Evolutionary conservation across 805 yeast species (phyloP), one percentile per base, ranked within the genome.

Genomic region (Kuraishia ogatae): DNA sequence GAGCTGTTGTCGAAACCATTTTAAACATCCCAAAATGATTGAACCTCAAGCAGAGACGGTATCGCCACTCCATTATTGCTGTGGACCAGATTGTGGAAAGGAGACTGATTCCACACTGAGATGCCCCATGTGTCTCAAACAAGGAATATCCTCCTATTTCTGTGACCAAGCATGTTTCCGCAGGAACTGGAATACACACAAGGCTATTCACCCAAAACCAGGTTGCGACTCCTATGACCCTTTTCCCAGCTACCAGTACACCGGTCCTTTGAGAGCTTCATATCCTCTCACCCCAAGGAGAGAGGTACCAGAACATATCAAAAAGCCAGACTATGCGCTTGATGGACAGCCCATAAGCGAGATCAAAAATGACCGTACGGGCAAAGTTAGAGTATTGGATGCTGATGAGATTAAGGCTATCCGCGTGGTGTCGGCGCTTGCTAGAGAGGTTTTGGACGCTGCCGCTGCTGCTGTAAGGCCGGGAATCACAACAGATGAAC

Each of bases 401-500:
- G 83, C 78, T n/a, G 86, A 84, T 39, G 91, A 88, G 58, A 81
- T 90, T 62, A 85, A 77, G 58, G 84, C 80, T 61, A 83, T 92
- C 71, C 83, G 93, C 62, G 80, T 81, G 59, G 94, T 86, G n/a
- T 84, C 87, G 57, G 76, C 76, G 54, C 71, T 85, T 17, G 94
- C 92, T 19, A 80, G 99, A 67, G 97, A 92, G 67, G 83, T 94
- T n/a, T 72, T 92, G 58, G 99, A 94, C 70, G 74, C 79, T 11
- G 96, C 94, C 8, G 99, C 93, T 6, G 85, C 89, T 2, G 85
- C 87, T 26, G 76, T 90, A 48, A 80, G 75, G 59, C 96, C 96
- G 0, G 99, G 99, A 50, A 73, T 90, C 57, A 93, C 97, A 53
- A 92, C 99, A 26, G 98, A 94, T 67, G 93, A 87, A 67, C 75